phyloP scores from a whole-genome alignment of 2,329 filamentous ascomycete species.

The Xylaria sp. region DNA sequence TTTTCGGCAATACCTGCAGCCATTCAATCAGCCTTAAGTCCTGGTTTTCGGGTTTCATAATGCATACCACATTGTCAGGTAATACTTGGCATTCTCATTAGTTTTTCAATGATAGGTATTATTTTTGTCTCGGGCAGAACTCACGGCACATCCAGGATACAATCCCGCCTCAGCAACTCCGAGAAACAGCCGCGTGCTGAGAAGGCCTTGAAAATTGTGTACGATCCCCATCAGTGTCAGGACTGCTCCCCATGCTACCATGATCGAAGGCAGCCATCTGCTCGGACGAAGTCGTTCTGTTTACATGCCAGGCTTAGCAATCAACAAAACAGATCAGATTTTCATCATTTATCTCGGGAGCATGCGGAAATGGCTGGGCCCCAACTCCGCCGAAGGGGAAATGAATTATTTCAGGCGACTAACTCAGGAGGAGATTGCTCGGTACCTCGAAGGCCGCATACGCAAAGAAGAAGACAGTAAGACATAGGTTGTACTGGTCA shows the following conservation, averaged over 20 bases:
- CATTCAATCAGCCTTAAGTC: background rate
- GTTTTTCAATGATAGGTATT: background rate
- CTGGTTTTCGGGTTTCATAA: background rate
- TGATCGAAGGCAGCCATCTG: conserved; percentile 77
- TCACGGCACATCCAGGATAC: conserved; percentile 43
- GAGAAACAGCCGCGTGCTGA: conserved; percentile 58
- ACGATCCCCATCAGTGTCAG: conserved; percentile 62
- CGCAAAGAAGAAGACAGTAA: conserved; percentile 79
- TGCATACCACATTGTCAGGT: conserved; percentile 58
- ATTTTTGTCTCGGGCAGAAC: conserved; percentile 1
- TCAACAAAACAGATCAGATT: no score
- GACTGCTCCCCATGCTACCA: conserved; percentile 59
- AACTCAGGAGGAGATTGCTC: conserved; percentile 75
- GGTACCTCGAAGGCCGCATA: conserved; percentile 78
- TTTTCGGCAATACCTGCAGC: conserved; percentile 54
- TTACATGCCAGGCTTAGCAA: no score
- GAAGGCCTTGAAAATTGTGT: conserved; percentile 52
- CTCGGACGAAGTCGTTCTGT: conserved; percentile 69
- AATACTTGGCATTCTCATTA: conserved; percentile 45
- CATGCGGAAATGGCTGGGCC: no score
- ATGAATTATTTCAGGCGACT: no score
- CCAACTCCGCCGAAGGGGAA: no score
- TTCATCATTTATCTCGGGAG: no score
- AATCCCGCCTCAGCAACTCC: conserved; percentile 42
- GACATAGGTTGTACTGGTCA: conserved; percentile 72